Conservation (phyloP, 2,329 filamentous ascomycete species). For the Hymenotorrendiella dingleyae region DNA sequence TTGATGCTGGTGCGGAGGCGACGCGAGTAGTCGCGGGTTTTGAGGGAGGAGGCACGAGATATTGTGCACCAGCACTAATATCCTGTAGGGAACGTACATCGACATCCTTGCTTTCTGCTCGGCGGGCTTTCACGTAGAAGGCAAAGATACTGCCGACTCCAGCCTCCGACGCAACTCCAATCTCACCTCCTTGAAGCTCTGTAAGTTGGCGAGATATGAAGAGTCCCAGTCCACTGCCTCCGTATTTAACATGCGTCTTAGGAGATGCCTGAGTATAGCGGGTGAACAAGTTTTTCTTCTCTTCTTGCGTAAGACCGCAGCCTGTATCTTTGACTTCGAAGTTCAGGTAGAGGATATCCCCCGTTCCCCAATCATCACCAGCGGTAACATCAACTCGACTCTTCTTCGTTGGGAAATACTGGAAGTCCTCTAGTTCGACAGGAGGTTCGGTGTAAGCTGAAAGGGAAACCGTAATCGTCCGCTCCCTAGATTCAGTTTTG, state of each 20-base stretch:
- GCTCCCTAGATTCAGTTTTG: conserved; percentile 54
- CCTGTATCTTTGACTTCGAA: conserved; percentile 72
- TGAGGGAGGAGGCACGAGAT: conserved; percentile 27
- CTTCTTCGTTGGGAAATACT: conserved; percentile 47
- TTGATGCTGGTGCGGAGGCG: background rate
- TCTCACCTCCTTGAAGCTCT: conserved; percentile 68
- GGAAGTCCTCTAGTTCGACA: conserved; percentile 41
- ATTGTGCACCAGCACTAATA: conserved; percentile 55
- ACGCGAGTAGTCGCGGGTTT: background rate
- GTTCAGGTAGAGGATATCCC: conserved; percentile 64
- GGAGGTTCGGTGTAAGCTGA: conserved; percentile 30
- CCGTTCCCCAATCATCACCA: conserved; percentile 60
- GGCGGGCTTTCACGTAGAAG: conserved; percentile 50
- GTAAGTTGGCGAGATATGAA: conserved; percentile 75
- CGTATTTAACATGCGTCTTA: conserved; percentile 72
- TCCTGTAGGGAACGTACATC: conserved; percentile 49
- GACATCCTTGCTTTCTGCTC: conserved; percentile 6
- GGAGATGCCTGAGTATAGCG: conserved; percentile 76
- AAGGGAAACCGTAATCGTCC: conserved; percentile 37
- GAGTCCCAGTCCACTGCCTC: conserved; percentile 69
- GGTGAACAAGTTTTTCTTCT: conserved; percentile 69
- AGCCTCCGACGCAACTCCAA: conserved; percentile 63
- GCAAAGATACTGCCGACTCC: conserved; percentile 68
- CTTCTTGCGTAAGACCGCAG: conserved; percentile 61
- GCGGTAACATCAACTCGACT: conserved; percentile 37